Evolutionary conservation across 2,329 filamentous ascomycete species (phyloP).

Genomic region (Pleochaeta shiraiana): DNA sequence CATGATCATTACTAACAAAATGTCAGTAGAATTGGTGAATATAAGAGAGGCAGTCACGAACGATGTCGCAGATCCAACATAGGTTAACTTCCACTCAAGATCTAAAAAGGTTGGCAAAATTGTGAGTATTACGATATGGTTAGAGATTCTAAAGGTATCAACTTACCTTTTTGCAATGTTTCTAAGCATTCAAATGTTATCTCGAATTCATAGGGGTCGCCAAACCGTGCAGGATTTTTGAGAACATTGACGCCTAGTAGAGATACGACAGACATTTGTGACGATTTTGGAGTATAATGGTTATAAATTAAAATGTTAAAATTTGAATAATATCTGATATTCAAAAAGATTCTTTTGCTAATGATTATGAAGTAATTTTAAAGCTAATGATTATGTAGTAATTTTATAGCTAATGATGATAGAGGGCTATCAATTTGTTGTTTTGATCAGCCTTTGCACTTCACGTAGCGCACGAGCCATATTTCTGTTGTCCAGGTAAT

Average conservation of each 20-base stretch:
- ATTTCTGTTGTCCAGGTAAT: neutral
- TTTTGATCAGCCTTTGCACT: no score
- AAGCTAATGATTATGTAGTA: neutral
- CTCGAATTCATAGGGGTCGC: conserved; percentile 85
- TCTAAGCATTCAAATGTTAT: conserved; percentile 98
- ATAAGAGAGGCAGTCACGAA: conserved; percentile 25
- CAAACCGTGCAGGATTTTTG: conserved; percentile 94
- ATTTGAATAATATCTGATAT: neutral
- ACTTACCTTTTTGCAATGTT: conserved; percentile 68
- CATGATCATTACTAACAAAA: conserved; percentile 41
- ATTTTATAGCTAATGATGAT: neutral
- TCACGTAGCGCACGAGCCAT: neutral
- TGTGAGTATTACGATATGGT: no score
- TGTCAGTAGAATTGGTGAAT: neutral
- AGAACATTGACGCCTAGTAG: conserved; percentile 86
- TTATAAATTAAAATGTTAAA: neutral
- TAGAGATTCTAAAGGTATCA: no score
- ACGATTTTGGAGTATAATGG: neutral
- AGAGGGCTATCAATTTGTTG: neutral
- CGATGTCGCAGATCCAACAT: conserved; percentile 96
- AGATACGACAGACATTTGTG: conserved; percentile 80
- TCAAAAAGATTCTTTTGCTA: neutral
- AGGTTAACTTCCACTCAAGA: conserved; percentile 98
- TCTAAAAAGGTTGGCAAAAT: conserved; percentile 37
- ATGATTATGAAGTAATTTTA: neutral